Evolutionary conservation across 2,329 filamentous ascomycete species (phyloP), one percentile per base, ranked within the genome.

Genomic region (Monosporascus cannonballus): DNA sequence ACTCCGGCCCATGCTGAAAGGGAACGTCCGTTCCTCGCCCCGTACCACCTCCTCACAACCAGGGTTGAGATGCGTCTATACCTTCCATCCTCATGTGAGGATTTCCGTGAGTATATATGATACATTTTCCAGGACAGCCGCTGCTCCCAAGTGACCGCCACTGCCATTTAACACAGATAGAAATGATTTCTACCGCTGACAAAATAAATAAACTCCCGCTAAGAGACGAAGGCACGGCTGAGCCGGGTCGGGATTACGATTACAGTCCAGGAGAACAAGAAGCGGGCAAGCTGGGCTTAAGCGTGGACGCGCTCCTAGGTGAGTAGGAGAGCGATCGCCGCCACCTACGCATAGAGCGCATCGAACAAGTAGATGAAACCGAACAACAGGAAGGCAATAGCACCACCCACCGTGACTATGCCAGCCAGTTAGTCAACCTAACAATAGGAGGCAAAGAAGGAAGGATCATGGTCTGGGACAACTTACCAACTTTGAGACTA

Each of bases 401-500:
- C 93, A 55, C 94, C 94, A 57, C 94, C 93, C 49, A 97, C 79
- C 34, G 93, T 97, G 37, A 97, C 94, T 96, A 57, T 39, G 47
- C 22, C n/a, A 50, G 20, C 46, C 46, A 50, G 44, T 61, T n/a
- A 59, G 54, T 54, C 44, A 14, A n/a, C 18, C 38, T 18, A 20
- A 30, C n/a, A 24, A 54, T 47, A 6, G 47, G 27, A 42, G 4
- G 11, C 20, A 30, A 4, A 2, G 11, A 27, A 36, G 8, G 22
- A 2, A 39, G 24, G 18, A 38, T 8, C 3, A 6, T 6, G 3
- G 25, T 36, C 47, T 56, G 4, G 22, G 9, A 24, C 18, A 44
- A 87, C 90, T 80, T 83, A 96, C 93, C 90, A 77, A 96, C 89
- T 80, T 90, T 88, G 75, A 99, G 84, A 75, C 93, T 97, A 60